These are phyloP conservation scores for Colletotrichum scovillei DNA, from an alignment of 2,329 filamentous ascomycete genomes.

Conservation along the genomic window DNA sequence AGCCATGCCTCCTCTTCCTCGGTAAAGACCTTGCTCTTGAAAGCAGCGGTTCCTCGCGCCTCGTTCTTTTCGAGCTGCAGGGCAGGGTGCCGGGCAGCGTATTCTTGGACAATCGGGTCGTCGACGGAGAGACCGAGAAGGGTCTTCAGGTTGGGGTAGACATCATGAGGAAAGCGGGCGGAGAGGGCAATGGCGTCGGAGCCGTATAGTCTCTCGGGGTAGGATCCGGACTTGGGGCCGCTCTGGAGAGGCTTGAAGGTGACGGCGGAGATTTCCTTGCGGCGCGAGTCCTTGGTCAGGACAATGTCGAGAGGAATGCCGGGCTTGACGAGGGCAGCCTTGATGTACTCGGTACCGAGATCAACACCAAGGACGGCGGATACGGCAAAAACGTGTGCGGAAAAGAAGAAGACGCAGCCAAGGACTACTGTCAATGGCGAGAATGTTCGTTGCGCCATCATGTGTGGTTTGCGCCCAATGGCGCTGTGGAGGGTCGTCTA, in stretches of 20 bases:
- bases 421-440: constrained; percentile 53
- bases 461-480: constrained; percentile 36
- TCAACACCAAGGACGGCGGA: constrained; percentile 91
- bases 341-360: constrained; percentile 96
- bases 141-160: constrained; percentile 93
- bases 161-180: constrained; percentile 89
- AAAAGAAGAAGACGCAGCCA: constrained; percentile 55
- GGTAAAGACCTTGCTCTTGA: constrained; percentile 79
- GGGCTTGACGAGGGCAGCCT: constrained; percentile 94
- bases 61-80: constrained; percentile 73
- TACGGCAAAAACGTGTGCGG: constrained; percentile 61
- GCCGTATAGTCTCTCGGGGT: constrained; percentile 91
- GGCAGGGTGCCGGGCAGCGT: constrained; percentile 81
- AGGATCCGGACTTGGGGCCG: constrained; percentile 71
- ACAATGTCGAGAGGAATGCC: constrained; percentile 98
- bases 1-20: constrained; percentile 75
- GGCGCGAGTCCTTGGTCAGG: constrained; percentile 95
- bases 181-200: constrained; percentile 90
- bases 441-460: constrained; percentile 47
- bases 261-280: constrained; percentile 92
- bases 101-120: constrained; percentile 73
- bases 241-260: constrained; percentile 89
- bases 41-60: constrained; percentile 77
- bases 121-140: constrained; percentile 80
- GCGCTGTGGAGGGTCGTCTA: constrained; percentile 13